These are phyloP conservation scores for Suillus hirtellus DNA, from an alignment of 768 basidiomycete genomes.

Conservation along the genomic window DNA sequence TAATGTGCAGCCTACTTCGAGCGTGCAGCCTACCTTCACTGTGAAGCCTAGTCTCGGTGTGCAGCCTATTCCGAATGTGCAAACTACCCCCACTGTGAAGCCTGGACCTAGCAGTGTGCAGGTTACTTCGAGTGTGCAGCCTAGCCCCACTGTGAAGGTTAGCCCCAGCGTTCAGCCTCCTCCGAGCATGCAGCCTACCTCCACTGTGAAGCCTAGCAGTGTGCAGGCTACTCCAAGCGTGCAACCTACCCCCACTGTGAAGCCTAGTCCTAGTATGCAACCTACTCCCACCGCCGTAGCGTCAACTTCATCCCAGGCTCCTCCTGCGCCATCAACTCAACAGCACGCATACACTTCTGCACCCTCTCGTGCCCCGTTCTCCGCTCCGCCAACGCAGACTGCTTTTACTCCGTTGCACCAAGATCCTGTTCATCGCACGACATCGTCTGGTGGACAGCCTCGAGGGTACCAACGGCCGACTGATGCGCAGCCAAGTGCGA, in stretches of 20 bases:
- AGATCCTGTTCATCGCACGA: slow-evolving; percentile 21
- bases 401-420: slow-evolving; percentile 13
- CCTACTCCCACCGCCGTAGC: not conserved
- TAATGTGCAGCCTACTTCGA: not conserved
- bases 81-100: not conserved
- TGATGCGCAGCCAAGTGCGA: slow-evolving; percentile 23
- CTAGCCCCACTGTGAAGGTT: not conserved
- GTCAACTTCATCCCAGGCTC: not conserved
- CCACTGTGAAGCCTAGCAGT: not conserved
- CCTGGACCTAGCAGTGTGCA: not conserved
- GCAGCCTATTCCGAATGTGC: not conserved
- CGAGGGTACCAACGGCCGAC: slow-evolving; percentile 26
- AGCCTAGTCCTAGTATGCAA: not conserved
- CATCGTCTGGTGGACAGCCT: slow-evolving; percentile 19
- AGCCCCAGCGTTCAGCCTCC: not conserved
- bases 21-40: not conserved
- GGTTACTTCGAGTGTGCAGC: not conserved
- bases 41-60: not conserved
- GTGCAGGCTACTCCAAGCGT: not conserved
- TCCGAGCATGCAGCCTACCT: not conserved
- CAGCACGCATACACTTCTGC: slow-evolving; percentile 16
- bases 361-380: slow-evolving; percentile 21
- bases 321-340: slow-evolving; percentile 2
- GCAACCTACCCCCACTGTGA: not conserved
- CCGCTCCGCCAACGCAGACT: slow-evolving; percentile 25